Base-by-base conservation (phyloP, 2,329 filamentous ascomycete species). In the Trichoderma atrobrunneum region DNA sequence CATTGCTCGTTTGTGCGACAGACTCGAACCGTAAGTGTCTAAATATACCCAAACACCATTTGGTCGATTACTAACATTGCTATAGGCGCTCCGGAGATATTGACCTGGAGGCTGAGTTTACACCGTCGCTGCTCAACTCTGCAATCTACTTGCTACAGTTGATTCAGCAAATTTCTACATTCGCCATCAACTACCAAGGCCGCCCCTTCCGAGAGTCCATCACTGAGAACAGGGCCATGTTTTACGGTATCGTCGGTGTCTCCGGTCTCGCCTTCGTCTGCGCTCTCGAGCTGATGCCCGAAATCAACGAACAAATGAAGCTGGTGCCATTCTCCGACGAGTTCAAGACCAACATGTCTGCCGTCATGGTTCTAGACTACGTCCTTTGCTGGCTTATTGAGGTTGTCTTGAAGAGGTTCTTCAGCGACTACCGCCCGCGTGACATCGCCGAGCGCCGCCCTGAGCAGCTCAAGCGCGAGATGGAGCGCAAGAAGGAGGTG, bases 131-230 rank as follows among this genome's bases (percentile, higher is more conserved):
- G 10, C 91, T 99, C 80, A 99, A 99, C 87, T 96, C 92, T 62
- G 96, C 96, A 71, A 93, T 99, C 77, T 99, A 98, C 82, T 92
- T 99, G 30, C 89, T 99, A 54, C 96, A 98, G 79, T 90, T 99
- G 66, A 98, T 99, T 82, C 96, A 99, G 83, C 96, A 99, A 82
- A 97, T 99, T 79, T 98, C 95, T 28, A 99, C 96, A 3, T 99
- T 99, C 78, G 95, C 96, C 73, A 97, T 99, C 86, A 99, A 99
- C 86, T 99, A 99, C 86, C 96, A 99, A 83, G 96, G 96, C 72
- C 92, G 96, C 11, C 96, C 96, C 14, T 99, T 99, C 92, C 93
- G 96, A 73, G 96, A 99, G 84, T 93, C 92, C 26, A 94, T 99
- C 76, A 91, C 92, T 6, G 96, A 98, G 84, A 99, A 99, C 86